Conservation (phyloP, 495 filamentous ascomycete species). For the Neurospora cerealis region DNA sequence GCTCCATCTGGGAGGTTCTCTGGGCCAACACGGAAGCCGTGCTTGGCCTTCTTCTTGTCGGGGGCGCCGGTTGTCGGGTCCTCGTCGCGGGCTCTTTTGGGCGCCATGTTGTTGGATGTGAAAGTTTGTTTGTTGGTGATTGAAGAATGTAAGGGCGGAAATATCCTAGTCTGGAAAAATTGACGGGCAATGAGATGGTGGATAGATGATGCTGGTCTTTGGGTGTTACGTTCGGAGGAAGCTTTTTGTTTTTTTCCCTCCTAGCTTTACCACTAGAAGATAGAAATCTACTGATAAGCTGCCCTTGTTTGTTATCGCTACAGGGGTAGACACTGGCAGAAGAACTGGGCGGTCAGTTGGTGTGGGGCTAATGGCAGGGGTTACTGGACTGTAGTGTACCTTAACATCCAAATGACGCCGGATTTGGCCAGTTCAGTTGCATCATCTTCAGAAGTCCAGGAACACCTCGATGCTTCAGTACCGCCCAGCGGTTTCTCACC, state of each 20-base stretch:
- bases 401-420: neutral
- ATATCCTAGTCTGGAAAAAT: neutral
- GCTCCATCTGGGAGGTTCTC: slow-evolving; percentile 89
- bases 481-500: neutral
- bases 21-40: slow-evolving; percentile 66
- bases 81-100: slow-evolving; percentile 51
- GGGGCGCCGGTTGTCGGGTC: slow-evolving; percentile 18
- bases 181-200: neutral
- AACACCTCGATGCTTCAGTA: neutral
- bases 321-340: neutral
- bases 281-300: neutral
- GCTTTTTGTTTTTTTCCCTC: neutral
- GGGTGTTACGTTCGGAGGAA: neutral
- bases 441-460: neutral
- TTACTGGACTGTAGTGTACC: neutral
- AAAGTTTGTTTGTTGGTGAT: neutral
- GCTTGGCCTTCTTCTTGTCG: slow-evolving; percentile 37
- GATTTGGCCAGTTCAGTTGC: neutral
- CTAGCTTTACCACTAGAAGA: neutral
- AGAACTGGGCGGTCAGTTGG: neutral
- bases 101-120: slow-evolving; percentile 41
- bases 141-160: neutral
- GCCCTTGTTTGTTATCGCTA: neutral
- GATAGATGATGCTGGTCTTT: neutral
- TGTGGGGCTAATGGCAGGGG: neutral